Evolutionary conservation across 768 basidiomycete species (phyloP), one percentile per base, ranked within the genome.

Genomic region (Xerocomellus intermedius): DNA sequence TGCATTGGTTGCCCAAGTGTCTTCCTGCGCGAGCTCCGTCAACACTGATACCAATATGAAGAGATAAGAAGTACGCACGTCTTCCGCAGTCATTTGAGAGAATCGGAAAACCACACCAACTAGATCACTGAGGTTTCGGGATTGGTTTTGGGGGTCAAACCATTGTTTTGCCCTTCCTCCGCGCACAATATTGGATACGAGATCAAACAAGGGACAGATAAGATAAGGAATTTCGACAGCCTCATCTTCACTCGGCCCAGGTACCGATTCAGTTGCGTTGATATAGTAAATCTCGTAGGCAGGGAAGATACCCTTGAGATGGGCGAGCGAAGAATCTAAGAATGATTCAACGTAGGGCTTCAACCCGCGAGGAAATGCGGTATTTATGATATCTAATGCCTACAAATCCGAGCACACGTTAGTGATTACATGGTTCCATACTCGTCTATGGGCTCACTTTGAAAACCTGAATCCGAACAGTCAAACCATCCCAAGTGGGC

Each of bases 41-140:
- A 53, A 21, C 37, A 22, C 10, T 37, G 19, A 41, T 16, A 8
- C 5, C 2, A 54, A 17, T 35, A 45, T 60, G 26, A 16, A 48
- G 17, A 38, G 22, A 53, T 19, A 21, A 35, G 30, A 21, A 7
- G 21, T 8, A 73, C 85, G 56, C 66, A 94, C 94, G 66, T 98
- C 91, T 54, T 96, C 92, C 16, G 82, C 79, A 1, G 94, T 94
- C 80, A 99, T 95, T 67, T 94, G 92, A 14, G 83, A 77, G 70
- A 87, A 91, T 21, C 77, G 80, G 56, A 95, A 82, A 2, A 90
- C 75, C 4, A 76, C 74, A 17, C 74, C 69, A 26, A 90, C 71
- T 37, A 91, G 67, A 8, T 75, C 69, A 2, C 71, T 66, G 42
- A 87, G 70, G 52, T 84, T 84, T 24, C 30, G 39, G 2, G 41